Evolutionary conservation across 352 stramenopile species (phyloP).

Genomic region (Phytopythium aichiense): DNA sequence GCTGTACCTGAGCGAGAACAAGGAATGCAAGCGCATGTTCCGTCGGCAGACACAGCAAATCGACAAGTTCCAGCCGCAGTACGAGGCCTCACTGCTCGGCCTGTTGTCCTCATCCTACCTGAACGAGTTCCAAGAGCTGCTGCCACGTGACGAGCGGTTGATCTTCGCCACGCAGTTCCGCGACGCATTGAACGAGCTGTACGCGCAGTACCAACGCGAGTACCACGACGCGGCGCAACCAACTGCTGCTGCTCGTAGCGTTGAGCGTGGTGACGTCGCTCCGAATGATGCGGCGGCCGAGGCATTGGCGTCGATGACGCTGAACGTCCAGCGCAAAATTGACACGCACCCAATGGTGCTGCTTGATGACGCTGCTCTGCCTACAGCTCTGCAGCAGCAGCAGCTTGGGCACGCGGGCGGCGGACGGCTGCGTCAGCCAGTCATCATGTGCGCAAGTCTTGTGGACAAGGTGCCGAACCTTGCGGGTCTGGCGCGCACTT

Average conservation of each 20-base stretch:
- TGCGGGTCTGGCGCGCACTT: conserved; percentile 90
- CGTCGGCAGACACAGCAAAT: conserved; percentile 67
- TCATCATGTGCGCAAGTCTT: conserved; percentile 84
- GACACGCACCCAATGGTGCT: conserved; percentile 49
- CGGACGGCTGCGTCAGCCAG: conserved; percentile 40
- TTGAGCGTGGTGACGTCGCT: neutral
- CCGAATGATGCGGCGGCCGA: neutral
- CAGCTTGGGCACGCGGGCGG: conserved; percentile 14
- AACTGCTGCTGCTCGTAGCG: neutral
- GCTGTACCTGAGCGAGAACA: conserved; percentile 74
- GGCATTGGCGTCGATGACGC: neutral
- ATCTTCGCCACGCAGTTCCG: conserved; percentile 60
- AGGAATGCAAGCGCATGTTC: conserved; percentile 81
- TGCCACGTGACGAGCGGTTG: conserved; percentile 53
- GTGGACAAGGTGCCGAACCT: conserved; percentile 96
- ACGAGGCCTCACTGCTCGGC: conserved; percentile 69
- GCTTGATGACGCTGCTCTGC: conserved; percentile 57
- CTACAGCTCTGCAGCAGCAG: conserved; percentile 34
- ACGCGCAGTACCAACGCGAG: conserved; percentile 73
- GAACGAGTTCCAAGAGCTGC: conserved; percentile 76
- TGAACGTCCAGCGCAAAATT: conserved; percentile 78
- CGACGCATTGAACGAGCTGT: conserved; percentile 56
- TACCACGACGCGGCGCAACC: conserved; percentile 27
- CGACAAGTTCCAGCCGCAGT: conserved; percentile 52
- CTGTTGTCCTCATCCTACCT: conserved; percentile 53